Evolutionary conservation across 2,329 filamentous ascomycete species (phyloP), one percentile per base, ranked within the genome.

Genomic region (Xylariaceae sp.): DNA sequence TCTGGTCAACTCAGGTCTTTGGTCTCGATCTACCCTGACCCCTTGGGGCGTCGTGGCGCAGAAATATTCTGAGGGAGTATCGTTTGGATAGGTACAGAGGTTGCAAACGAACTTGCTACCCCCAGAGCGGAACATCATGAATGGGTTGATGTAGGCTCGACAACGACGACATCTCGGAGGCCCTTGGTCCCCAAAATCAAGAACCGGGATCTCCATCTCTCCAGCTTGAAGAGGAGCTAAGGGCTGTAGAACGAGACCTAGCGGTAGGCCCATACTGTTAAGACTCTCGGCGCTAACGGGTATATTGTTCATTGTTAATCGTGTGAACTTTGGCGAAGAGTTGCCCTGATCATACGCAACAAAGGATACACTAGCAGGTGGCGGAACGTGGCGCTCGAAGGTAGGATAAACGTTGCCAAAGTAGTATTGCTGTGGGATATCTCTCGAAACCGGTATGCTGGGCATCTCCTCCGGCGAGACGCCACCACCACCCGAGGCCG

Each of bases 21-120:
- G 90, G 70, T 93, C 85, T 45, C 95, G 86, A 75, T 99, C 95
- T 46, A 96, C 87, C 55, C 95, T 88, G 37, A 92, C 85, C 16
- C 95, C 95, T 54, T 91, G 88, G 4, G 91, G 91, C 68, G 91
- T 94, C 23, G 91, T 92, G 16, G 95, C 93, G 52, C 91, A 90
- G 73, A 96, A 99, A 75, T 99, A 99, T 71, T 97, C 94, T 1
- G 90, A 77, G 0, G 92, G 81, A 0, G 96, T 96, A 70, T 99
- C 95, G 72, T 98, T 99, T 46, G 95, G 92, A 73, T 98, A 96
- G 19, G 90, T 95, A 78, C 95, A 99, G 77, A 99, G 91, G 71
- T 99, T 99, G 79, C 95, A 99, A 49, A 96, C 92, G 73, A 96
- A 96, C 73, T 96, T 96, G 77, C 94, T 96, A 55, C 95, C 95